Percentiles rank a stretch among this genome's conserved stretches.
These are phyloP conservation scores for Teratosphaeria zuluensis DNA, from an alignment of 2,329 filamentous ascomycete species.

Conservation along the genomic window DNA sequence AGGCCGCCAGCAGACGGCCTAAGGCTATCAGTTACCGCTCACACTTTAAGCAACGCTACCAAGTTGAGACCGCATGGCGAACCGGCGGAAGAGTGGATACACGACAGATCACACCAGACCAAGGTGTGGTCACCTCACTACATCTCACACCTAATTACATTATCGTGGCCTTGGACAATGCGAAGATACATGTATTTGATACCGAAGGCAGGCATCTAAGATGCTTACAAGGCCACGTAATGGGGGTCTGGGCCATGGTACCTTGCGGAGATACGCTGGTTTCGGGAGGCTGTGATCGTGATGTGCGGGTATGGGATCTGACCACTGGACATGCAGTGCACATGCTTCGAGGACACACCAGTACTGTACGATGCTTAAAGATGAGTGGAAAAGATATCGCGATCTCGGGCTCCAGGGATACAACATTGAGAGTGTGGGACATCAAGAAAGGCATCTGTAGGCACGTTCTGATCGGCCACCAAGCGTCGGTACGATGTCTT, in stretches of 20 bases:
- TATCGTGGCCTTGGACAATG: constrained; percentile 93
- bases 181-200: constrained; percentile 97
- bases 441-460: constrained; percentile 77
- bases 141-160: constrained; percentile 95
- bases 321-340: constrained; percentile 71
- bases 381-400: constrained; percentile 93
- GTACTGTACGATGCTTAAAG: constrained; percentile 91
- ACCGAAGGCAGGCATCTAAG: constrained; percentile 80
- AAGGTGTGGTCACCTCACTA: constrained; percentile 90
- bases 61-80: constrained; percentile 95
- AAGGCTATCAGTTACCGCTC: constrained; percentile 81
- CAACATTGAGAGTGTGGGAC: constrained; percentile 91
- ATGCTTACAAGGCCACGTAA: constrained; percentile 88
- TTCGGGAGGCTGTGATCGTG: constrained; percentile 90
- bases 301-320: constrained; percentile 95
- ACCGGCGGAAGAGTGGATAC: constrained; percentile 77
- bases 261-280: constrained; percentile 93
- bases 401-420: constrained; percentile 93
- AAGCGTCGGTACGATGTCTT: constrained; percentile 87
- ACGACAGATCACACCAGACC: constrained; percentile 87
- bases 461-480: constrained; percentile 87
- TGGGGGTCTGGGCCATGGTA: constrained; percentile 99
- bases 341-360: constrained; percentile 86
- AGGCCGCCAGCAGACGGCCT: constrained; percentile 34
- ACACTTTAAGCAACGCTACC: constrained; percentile 94